Base-by-base conservation (phyloP, 352 stramenopile genomes). In the Discostella stelligera region DNA sequence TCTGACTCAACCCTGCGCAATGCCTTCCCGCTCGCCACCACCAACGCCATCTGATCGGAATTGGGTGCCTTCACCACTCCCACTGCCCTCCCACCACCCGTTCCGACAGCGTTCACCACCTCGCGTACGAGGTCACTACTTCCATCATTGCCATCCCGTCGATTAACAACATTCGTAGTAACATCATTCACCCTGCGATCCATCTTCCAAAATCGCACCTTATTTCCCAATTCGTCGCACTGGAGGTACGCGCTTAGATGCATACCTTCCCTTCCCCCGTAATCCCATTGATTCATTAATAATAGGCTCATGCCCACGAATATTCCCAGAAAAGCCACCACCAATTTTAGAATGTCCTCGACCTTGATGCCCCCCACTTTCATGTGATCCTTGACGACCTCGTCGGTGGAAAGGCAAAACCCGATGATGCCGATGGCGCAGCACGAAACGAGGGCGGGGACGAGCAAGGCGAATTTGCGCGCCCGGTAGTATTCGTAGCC, bases 11-110 rank as follows among this genome's bases (percentile, higher is more conserved):
- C 66, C 73, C 75, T 74, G 41, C 71, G 52, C 58, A 80, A 70
- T 20, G 41, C 46, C 58, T 80, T 71, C 27, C 72, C 72, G 62
- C 72, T 74, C 4, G 64, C 72, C 8, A 80, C 58, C 8, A 80
- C 64, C 55, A 80, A 39, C 8, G 72, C 72, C 58, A 90, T 70
- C n/a, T 85, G 85, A 74, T 88, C 76, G 14, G 66, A 59, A 56
- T 84, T 49, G 21, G 83, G 74, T 10, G 64, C 77, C 39, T 84
- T 52, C n/a, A 80, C 37, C 20, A 90, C 75, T 68, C 89, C 84
- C 32, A 73, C 18, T 18, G 82, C 77, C 21, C 85, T 61, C 55
- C 81, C 23, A 14, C n/a, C n/a, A n/a, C 0, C 48, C 46, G 49
- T 27, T 70, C 9, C 50, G 20, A 21, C 18, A 50, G 25, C 27